Evolutionary conservation across 2,329 filamentous ascomycete genomes (phyloP), one percentile per base, ranked within the genome.

Genomic region (Cladosporium sp.): DNA sequence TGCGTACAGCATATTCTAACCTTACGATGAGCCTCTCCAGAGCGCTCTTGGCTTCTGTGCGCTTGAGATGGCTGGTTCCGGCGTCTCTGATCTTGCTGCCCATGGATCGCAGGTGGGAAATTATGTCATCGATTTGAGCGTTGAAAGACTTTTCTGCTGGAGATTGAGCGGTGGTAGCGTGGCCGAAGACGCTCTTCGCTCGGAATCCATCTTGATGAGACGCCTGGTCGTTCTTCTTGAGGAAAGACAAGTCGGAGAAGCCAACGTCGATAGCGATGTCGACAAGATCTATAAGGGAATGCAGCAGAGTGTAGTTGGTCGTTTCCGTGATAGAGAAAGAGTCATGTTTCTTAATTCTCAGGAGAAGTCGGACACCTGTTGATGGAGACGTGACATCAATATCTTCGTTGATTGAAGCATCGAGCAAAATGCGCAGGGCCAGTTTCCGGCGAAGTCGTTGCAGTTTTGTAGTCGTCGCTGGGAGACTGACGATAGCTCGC

Each of bases 21-120:
- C 92, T 84, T 67, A 89, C 85, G 60, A 87, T 82, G n/a, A 96
- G 76, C 59, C 86, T 82, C 66, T 95, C 88, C 39, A 96, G 79
- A 11, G 82, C 80, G 56, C 86, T 85, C 73, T 96, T 96, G 12
- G 89, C 85, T 68, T 95, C 86, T 30, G 89, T 88, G 30, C 89
- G 83, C 15, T 83, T 82, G 59, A 94, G 79, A 66, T 88, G 85
- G 20, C 85, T 85, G 45, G 90, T 88, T 40, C 89, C 90, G 1
- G 86, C 82, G 67, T 92, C 89, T 60, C 87, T 82, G 67, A 96
- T 95, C 39, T 81, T 81, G 17, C 77, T 77, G 56, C 80, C 79
- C 12, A 84, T 75, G 6, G 71, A 65, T 52, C 86, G 84, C 54
- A 95, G 77, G 36, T 77, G 78, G 17, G 75, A 73, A 1, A 84